phyloP scores from a whole-genome alignment of 1,284 basidiomycete species.

The Sporisorium iseilematis-ciliati region DNA sequence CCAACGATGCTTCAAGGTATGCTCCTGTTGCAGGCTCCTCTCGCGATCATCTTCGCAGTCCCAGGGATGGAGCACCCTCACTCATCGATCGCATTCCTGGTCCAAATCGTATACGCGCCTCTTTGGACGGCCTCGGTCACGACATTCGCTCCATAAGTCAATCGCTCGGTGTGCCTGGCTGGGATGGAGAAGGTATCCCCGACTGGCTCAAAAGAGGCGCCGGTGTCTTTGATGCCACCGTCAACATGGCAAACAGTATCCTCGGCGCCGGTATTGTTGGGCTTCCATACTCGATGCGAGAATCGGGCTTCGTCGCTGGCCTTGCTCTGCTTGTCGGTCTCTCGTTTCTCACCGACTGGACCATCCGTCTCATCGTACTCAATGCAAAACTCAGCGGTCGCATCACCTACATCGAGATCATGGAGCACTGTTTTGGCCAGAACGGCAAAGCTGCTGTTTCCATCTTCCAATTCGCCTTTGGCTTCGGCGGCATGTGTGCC shows the following conservation, averaged over 20 bases:
- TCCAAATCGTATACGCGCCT: conserved; percentile 38
- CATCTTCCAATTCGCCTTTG: conserved; percentile 97
- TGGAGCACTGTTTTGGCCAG: conserved; percentile 92
- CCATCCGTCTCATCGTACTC: conserved; percentile 88
- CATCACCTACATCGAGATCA: conserved; percentile 93
- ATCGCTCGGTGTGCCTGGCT: conserved; percentile 68
- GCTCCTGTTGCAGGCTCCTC: conserved; percentile 15
- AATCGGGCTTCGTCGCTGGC: conserved; percentile 92
- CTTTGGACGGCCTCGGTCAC: conserved; percentile 54
- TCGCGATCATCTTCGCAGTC: conserved; percentile 9
- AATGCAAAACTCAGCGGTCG: conserved; percentile 96
- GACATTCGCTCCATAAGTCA: conserved; percentile 56
- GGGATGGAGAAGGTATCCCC: conserved; percentile 71
- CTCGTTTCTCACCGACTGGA: conserved; percentile 94
- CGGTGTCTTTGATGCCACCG: conserved; percentile 83
- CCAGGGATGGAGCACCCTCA: conserved; percentile 33
- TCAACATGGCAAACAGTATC: conserved; percentile 97
- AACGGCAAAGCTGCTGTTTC: conserved; percentile 81
- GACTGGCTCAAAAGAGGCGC: conserved; percentile 75
- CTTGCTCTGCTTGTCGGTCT: conserved; percentile 83
- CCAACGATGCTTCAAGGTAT: conserved; percentile 5
- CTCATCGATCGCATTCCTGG: conserved; percentile 45
- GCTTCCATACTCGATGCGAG: conserved; percentile 89
- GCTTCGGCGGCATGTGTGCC: conserved; percentile 83
- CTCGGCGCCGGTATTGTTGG: conserved; percentile 82